Conservation (phyloP, 768 basidiomycete species). For the Rhodosporidiobolus odoratus region DNA sequence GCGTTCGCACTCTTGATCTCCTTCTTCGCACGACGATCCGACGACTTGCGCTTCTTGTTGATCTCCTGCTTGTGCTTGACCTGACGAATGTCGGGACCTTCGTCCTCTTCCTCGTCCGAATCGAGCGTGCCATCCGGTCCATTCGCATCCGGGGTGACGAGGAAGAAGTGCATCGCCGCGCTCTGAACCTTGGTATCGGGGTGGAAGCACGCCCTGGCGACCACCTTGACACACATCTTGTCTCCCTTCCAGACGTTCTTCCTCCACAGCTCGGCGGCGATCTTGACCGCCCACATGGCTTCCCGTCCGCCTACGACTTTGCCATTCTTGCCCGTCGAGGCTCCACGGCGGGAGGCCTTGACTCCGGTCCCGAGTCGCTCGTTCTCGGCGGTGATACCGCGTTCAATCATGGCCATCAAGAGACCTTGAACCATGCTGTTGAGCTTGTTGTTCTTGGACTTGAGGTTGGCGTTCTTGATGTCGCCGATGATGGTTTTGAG, state of each 20-base stretch:
- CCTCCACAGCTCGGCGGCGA: slow-evolving; percentile 89
- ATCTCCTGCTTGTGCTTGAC: slow-evolving; percentile 82
- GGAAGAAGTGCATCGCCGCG: slow-evolving; percentile 91
- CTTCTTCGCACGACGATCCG: slow-evolving; percentile 72
- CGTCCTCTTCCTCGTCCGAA: slow-evolving; percentile 63
- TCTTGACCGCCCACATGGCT: slow-evolving; percentile 93
- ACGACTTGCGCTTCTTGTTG: slow-evolving; percentile 84
- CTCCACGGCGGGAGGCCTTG: slow-evolving; percentile 49
- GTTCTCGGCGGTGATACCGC: slow-evolving; percentile 76
- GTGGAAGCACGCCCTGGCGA: slow-evolving; percentile 86
- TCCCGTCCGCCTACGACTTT: slow-evolving; percentile 60
- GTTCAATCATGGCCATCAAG: slow-evolving; percentile 92
- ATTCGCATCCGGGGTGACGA: slow-evolving; percentile 58
- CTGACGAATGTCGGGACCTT: slow-evolving; percentile 64
- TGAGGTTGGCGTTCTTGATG: slow-evolving; percentile 80
- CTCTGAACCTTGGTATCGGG: slow-evolving; percentile 89
- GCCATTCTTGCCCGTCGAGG: slow-evolving; percentile 34
- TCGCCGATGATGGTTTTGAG: slow-evolving; percentile 90
- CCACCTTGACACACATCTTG: slow-evolving; percentile 78
- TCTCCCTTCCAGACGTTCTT: slow-evolving; percentile 87
- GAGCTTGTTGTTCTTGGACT: slow-evolving; percentile 86
- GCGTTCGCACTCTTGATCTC: slow-evolving; percentile 69
- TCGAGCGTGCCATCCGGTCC: slow-evolving; percentile 57
- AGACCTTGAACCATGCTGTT: slow-evolving; percentile 93
- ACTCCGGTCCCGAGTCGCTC: slow-evolving; percentile 74